A percentile compares a stretch with the other conserved stretches of the same genome.
These are phyloP conservation scores for Cucumis variabilis DNA, from an alignment of 331 rosid genomes.

Conservation along the genomic window DNA sequence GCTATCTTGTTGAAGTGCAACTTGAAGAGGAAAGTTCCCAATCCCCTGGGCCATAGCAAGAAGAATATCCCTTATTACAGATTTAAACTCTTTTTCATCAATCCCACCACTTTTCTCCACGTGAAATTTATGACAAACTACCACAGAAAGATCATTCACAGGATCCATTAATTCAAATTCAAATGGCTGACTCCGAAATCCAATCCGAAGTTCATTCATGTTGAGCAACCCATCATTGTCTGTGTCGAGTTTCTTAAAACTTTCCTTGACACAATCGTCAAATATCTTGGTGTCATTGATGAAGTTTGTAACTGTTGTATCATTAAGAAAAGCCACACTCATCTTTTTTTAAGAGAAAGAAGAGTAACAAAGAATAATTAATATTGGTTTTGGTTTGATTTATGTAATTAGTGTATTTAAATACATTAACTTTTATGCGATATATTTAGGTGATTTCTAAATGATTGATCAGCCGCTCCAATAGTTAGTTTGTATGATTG, in stretches of 20 bases:
- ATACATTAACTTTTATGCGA: not conserved
- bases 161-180: not conserved
- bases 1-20: conserved; percentile 44
- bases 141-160: conserved; percentile 4
- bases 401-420: not conserved
- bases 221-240: conserved; percentile 38
- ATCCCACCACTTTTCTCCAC: conserved; percentile 54
- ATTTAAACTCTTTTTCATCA: conserved; percentile 48
- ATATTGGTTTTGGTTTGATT: not conserved
- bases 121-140: conserved; percentile 51
- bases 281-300: conserved; percentile 38
- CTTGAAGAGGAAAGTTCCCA: conserved; percentile 59
- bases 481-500: not conserved
- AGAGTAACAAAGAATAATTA: not conserved
- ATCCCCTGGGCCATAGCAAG: conserved; percentile 66
- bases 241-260: conserved; percentile 37
- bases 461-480: not conserved
- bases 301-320: conserved; percentile 37
- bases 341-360: not conserved
- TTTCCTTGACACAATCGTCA: conserved; percentile 31
- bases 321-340: conserved; percentile 38
- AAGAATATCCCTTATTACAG: conserved; percentile 57
- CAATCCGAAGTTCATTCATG: conserved; percentile 32
- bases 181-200: not conserved
- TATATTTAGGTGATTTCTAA: not conserved